Evolutionary conservation across 257 asterid genomes (phyloP).

Genomic region (Gynochthodes officinalis): DNA sequence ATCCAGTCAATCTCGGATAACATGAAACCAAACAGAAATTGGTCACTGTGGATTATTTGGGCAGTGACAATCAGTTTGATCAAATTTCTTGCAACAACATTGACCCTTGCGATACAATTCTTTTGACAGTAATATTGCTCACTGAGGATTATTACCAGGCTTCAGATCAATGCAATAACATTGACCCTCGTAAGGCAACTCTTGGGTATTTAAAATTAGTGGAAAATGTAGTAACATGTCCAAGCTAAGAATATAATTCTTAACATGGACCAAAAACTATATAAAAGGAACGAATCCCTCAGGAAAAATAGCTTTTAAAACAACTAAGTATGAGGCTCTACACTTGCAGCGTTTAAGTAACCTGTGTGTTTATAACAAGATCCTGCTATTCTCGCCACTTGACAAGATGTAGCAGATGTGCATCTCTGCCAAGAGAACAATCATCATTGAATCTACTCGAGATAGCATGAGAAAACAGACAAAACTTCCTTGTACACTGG

Average conservation of each 20-base stretch:
- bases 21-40: too few relatives aligned
- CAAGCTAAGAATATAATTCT: not conserved
- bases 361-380: not conserved
- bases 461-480: constrained; percentile 61
- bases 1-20: too few relatives aligned
- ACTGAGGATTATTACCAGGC: not conserved
- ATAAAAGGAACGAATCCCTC: not conserved
- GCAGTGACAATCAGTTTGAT: not conserved
- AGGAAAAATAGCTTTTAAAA: not conserved
- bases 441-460: constrained; percentile 34
- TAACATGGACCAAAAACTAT: not conserved
- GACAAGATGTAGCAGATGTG: not conserved
- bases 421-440: not conserved
- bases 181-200: not conserved
- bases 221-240: not conserved
- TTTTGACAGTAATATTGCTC: too few relatives aligned
- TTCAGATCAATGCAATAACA: not conserved
- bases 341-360: not conserved
- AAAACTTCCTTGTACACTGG: constrained; percentile 79
- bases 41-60: not conserved
- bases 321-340: not conserved
- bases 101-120: too few relatives aligned
- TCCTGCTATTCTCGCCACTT: not conserved
- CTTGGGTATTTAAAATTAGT: not conserved
- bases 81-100: not conserved